Base-by-base conservation (phyloP, 169 alveolate species). In the Eimeria acervulina region DNA sequence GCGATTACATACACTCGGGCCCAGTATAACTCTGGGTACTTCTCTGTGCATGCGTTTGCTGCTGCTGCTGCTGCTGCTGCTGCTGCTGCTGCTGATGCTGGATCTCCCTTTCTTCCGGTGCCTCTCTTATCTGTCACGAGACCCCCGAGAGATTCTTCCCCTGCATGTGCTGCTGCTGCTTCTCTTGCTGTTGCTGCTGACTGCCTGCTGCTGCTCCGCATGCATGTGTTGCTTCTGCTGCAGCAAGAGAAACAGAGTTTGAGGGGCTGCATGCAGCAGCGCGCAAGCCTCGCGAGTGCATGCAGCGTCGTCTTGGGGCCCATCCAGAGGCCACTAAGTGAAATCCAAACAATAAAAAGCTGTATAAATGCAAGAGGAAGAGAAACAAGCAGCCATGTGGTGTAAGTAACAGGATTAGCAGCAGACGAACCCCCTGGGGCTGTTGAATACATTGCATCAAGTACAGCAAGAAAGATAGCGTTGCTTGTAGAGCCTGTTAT, bases 401-500 rank as follows among this genome's bases (percentile, higher is more conserved):
- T 59, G 52, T 74, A 74, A 23, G 90, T 92, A 2, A 92, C 59
- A 2, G 95, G 95, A 31, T 92, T 92, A n/a, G n/a, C n/a, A n/a
- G n/a, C n/a, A n/a, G n/a, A n/a, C n/a, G n/a, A n/a, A n/a, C n/a
- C n/a, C n/a, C n/a, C n/a, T n/a, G n/a, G n/a, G n/a, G n/a, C n/a
- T n/a, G n/a, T n/a, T n/a, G n/a, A n/a, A 42, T 92, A 92, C 72
- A 85, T 51, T 5, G 91, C 52, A 31, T 92, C 95, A 26, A 92
- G 84, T 10, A 92, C 89, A 17, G 68, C 84, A 66, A 92, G 33
- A 26, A 92, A 68, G 52, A 78, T 63, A 36, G 90, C 91, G 36
- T 92, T 92, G 55, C 72, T 70, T 26, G 87, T 51, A 10, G 95
- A 52, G n/a, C 95, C 95, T 21, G 66, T 92, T 23, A 92, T 63